Conservation (phyloP, 106 monocot genomes). For the Chionographis japonica region DNA sequence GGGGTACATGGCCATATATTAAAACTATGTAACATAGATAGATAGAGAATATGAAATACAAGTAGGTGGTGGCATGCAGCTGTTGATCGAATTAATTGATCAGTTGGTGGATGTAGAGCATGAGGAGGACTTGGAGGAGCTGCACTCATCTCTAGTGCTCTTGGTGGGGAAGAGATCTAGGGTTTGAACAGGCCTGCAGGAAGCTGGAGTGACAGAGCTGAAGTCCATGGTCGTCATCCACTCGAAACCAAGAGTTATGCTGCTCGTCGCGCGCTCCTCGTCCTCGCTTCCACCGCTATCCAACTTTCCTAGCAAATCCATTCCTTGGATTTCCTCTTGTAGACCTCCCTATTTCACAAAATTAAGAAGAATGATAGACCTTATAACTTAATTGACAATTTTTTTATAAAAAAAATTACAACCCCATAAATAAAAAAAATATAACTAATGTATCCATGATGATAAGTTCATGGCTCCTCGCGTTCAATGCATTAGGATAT, state of each 20-base stretch:
- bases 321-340: constrained; percentile 12
- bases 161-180: constrained; percentile 73
- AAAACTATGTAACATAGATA: too few species aligned
- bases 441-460: too few species aligned
- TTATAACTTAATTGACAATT: too few species aligned
- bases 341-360: constrained; percentile 2
- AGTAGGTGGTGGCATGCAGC: too few species aligned
- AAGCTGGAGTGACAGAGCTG: constrained; percentile 1
- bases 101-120: constrained; percentile 55
- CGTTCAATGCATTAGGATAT: too few species aligned
- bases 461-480: too few species aligned
- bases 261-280: background rate
- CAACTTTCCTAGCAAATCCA: constrained; percentile 42
- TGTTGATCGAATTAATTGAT: background rate
- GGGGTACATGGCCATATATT: too few species aligned
- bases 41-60: too few species aligned
- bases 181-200: constrained; percentile 49
- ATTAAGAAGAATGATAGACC: too few species aligned
- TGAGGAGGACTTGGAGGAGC: constrained; percentile 61
- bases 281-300: constrained; percentile 4
- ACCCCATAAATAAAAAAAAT: too few species aligned
- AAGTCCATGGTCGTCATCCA: constrained; percentile 11
- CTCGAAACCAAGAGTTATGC: background rate
- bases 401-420: too few species aligned
- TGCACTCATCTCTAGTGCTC: constrained; percentile 51